Evolutionary conservation across 345 rosid genomes (phyloP), one percentile per base, ranked within the genome.

Genomic region (Pistacia vera): DNA sequence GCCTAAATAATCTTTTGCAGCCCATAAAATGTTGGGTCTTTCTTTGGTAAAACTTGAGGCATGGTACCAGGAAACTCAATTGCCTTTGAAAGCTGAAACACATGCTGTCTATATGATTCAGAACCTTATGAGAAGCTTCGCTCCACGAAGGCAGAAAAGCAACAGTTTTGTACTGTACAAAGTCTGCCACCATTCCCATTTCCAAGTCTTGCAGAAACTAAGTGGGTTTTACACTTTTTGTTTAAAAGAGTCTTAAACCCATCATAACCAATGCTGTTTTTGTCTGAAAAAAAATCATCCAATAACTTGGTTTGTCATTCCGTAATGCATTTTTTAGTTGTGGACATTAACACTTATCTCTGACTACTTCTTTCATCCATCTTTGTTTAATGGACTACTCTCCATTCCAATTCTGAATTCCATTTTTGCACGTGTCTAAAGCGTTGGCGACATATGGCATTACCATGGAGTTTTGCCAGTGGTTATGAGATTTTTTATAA

Each of bases 341-440:
- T 48, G 71, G 71, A 49, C 56, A 67, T 67, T 48, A 48, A 67
- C 18, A 20, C 52, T 65, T 11, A 9, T 7, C 18, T 48, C 58
- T 30, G 10, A 30, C 66, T 63, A 44, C 69, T 65, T 20, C 30
- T 38, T 38, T 51, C 68, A 36, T 28, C 8, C 41, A 6, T n/a
- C 14, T 63, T 3, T 5, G 20, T 41, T 33, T 18, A 70, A 73
- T 75, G 82, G 73, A 59, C 14, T 65, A 59, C 10, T 65, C 20
- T 48, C 75, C 78, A 63, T 75, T 54, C 12, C 17, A 14, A 51
- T 51, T 51, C 9, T 57, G n/a, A 63, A 52, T 62, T 74, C 63
- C 79, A 75, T 58, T 70, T 48, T 63, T 11, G 46, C 74, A 60
- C 68, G 17, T 51, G 68, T 61, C 1, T 1, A 8, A 5, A 41